Evolutionary conservation across 2,329 filamentous ascomycete genomes (phyloP).

Genomic region (Cytospora leucostoma): DNA sequence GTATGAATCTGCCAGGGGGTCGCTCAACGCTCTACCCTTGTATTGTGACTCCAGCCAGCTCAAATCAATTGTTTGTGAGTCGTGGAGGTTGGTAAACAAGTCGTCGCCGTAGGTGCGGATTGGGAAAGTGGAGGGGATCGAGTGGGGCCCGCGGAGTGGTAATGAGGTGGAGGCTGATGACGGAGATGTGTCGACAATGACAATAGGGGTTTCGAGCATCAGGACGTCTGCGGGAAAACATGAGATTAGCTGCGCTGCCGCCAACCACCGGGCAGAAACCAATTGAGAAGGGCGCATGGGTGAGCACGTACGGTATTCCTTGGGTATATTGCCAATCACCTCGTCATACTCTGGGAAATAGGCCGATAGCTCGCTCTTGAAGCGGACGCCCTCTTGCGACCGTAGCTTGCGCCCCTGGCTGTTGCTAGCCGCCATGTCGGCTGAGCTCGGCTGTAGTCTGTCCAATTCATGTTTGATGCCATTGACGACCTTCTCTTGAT

Average conservation of each 20-base stretch:
- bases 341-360: constrained; percentile 97
- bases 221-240: constrained; percentile 63
- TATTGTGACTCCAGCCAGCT: constrained; percentile 52
- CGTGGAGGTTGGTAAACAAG: constrained; percentile 57
- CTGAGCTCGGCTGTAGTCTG: constrained; percentile 51
- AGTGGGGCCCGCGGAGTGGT: constrained; percentile 28
- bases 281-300: constrained; percentile 7
- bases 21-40: constrained; percentile 47
- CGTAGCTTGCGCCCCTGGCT: constrained; percentile 73
- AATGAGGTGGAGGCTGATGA: constrained; percentile 34
- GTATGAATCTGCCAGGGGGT: constrained; percentile 58
- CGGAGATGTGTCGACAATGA: constrained; percentile 61
- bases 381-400: constrained; percentile 80
- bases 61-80: constrained; percentile 59
- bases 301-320: constrained; percentile 68
- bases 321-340: constrained; percentile 81
- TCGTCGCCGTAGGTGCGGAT: constrained; percentile 58
- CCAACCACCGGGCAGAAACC: constrained; percentile 1
- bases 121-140: constrained; percentile 36
- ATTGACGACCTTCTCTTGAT: constrained; percentile 61
- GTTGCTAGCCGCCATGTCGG: constrained; percentile 46
- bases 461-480: constrained; percentile 64
- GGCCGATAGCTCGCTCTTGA: constrained; percentile 86
- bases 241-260: constrained; percentile 22
- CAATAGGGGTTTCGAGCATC: constrained; percentile 70